Evolutionary conservation across 2,329 filamentous ascomycete genomes (phyloP).

Genomic region (Spiromastix sp.): DNA sequence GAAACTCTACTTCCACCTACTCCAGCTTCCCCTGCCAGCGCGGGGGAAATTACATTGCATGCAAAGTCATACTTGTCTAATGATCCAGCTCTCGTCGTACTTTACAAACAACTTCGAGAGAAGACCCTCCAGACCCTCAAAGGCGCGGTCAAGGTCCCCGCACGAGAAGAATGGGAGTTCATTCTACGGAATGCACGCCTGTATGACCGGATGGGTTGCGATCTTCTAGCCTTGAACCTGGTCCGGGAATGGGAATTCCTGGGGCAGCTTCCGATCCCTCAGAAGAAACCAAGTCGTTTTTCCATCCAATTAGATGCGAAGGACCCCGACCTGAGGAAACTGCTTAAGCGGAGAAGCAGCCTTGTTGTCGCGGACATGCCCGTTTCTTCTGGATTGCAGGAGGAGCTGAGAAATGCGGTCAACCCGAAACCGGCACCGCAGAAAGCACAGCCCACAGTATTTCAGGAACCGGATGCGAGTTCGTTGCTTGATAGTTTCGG

Average conservation of each 20-base stretch:
- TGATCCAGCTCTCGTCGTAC: conserved; percentile 75
- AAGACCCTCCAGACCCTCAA: conserved; percentile 73
- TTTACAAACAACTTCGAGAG: conserved; percentile 78
- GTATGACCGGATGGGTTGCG: conserved; percentile 88
- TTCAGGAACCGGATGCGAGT: conserved; percentile 84
- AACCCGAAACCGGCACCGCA: conserved; percentile 27
- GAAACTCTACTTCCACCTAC: conserved; percentile 50
- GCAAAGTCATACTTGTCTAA: conserved; percentile 77
- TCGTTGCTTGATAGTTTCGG: conserved; percentile 89
- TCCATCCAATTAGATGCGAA: too few relatives aligned
- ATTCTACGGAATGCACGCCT: conserved; percentile 74
- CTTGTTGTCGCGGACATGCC: conserved; percentile 65
- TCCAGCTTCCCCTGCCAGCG: conserved; percentile 48
- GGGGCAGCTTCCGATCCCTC: conserved; percentile 12
- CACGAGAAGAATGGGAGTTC: conserved; percentile 77
- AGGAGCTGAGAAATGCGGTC: conserved; percentile 27
- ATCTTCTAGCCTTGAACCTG: conserved; percentile 75
- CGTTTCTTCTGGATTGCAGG: conserved; percentile 25
- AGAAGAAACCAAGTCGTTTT: too few relatives aligned
- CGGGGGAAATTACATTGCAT: conserved; percentile 48
- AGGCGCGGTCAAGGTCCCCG: conserved; percentile 71
- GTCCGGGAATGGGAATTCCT: conserved; percentile 45
- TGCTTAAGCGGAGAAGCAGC: conserved; percentile 62
- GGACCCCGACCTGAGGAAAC: conserved; percentile 57
- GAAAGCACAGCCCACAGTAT: conserved; percentile 61